Evolutionary conservation across 495 filamentous ascomycete species (phyloP), one percentile per base, ranked within the genome.

Genomic region (Neurospora intermedia): DNA sequence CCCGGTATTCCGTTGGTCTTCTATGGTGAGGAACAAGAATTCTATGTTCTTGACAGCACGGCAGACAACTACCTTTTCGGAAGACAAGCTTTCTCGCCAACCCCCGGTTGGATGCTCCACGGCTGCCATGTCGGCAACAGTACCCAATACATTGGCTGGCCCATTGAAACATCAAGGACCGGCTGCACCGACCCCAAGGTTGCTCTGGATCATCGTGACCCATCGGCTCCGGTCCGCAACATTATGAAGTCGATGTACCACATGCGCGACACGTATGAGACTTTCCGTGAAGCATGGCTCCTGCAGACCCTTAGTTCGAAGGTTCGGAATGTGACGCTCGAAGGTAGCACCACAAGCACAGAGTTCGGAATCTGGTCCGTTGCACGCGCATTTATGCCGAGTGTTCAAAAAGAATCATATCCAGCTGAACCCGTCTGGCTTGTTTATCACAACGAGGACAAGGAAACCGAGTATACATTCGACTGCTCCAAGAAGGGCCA

Each of bases 151-250:
- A 83, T 83, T 71, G 76, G 90, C 18, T 88, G 87, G 81, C 88
- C 88, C 2, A 82, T 91, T 39, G 84, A 87, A 81, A 82, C 38
- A 85, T 84, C 6, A 78, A 84, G 13, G 69, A 83, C 59, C 42
- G 91, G 92, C 73, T 91, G 92, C 76, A 84, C 89, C 8, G 89
- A 93, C 78, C 88, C 90, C 86, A 91, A 90, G 75, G 84, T 91
- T 69, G 84, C 90, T 75, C 90, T 90, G 77, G 81, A 87, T 48
- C 90, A 91, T 82, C 90, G 88, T 70, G 87, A 90, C 46, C 77
- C 77, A 10, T 76, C 76, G 2, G 69, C 74, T 16, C 76, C 78
- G 18, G 74, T 80, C 45, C 40, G 75, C 85, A 90, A 89, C 73
- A 86, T 91, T 43, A 82, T 92, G 76, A 92, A 90, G 80, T 79